phyloP scores from a whole-genome alignment of 371 early-diverging fungal genomes.

The Lichtheimia ornata region DNA sequence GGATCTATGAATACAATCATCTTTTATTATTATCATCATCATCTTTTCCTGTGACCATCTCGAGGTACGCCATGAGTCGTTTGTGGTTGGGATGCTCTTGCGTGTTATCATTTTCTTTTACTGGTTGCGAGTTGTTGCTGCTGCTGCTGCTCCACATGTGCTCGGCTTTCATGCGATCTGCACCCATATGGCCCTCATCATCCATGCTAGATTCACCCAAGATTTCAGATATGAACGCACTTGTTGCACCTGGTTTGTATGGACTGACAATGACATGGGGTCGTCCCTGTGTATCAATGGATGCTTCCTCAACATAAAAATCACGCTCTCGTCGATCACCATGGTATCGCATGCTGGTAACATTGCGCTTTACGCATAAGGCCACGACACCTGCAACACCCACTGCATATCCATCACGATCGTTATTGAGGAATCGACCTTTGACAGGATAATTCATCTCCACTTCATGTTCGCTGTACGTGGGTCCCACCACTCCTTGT shows the following conservation, averaged over 20 bases:
- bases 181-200: background rate
- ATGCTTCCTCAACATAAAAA: conserved; percentile 68
- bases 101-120: conserved; percentile 11
- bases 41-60: background rate
- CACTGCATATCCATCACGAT: conserved; percentile 48
- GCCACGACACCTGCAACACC: conserved; percentile 74
- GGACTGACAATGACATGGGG: conserved; percentile 54
- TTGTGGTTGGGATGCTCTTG: conserved; percentile 21
- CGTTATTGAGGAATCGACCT: conserved; percentile 67
- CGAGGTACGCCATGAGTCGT: conserved; percentile 12
- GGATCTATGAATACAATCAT: too few species aligned
- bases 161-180: conserved; percentile 18
- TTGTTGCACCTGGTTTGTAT: conserved; percentile 2
- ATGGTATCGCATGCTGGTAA: conserved; percentile 24
- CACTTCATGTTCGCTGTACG: conserved; percentile 35
- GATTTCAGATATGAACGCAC: conserved; percentile 5
- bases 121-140: background rate
- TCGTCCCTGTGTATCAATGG: conserved; percentile 62
- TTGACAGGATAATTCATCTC: conserved; percentile 47
- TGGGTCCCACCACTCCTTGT: conserved; percentile 33
- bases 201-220: background rate
- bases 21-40: background rate
- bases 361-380: conserved; percentile 36
- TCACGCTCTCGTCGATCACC: conserved; percentile 48
- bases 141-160: conserved; percentile 19